Percentiles rank a stretch among this genome's conserved stretches.
Evolutionary conservation across 2,329 filamentous ascomycete genomes (phyloP).

Genomic region (Rutstroemia sydowiana): DNA sequence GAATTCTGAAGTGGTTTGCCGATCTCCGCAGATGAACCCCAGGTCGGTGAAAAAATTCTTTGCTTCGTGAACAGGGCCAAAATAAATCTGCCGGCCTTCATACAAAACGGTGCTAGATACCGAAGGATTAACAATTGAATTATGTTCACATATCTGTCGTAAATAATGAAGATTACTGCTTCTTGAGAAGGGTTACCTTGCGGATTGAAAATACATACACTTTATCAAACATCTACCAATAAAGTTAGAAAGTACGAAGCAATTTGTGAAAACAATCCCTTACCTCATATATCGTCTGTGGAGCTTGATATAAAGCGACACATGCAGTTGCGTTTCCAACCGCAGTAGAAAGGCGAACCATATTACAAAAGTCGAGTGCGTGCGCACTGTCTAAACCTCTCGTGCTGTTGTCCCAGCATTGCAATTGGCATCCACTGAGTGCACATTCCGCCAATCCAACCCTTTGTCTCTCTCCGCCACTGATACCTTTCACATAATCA

Average conservation of each 20-base stretch:
- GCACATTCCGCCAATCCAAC: conserved; percentile 76
- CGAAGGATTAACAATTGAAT: too few species aligned
- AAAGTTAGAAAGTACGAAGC: not conserved
- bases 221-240: conserved; percentile 52
- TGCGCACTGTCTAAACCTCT: conserved; percentile 67
- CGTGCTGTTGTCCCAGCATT: conserved; percentile 71
- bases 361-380: conserved; percentile 63
- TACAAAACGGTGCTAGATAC: not conserved
- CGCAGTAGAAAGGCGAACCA: conserved; percentile 57
- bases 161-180: not conserved
- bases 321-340: conserved; percentile 53
- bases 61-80: conserved; percentile 54
- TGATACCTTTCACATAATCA: conserved; percentile 63
- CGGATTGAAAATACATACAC: conserved; percentile 31
- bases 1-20: conserved; percentile 54
- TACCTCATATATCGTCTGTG: conserved; percentile 59
- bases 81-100: conserved; percentile 51
- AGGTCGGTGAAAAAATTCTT: conserved; percentile 63
- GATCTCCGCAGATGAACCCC: conserved; percentile 63
- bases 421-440: conserved; percentile 62
- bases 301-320: conserved; percentile 67
- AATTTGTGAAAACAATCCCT: not conserved
- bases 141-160: not conserved
- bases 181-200: not conserved
- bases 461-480: conserved; percentile 73